These are phyloP conservation scores for Rhodotorula paludigena DNA, from an alignment of 768 basidiomycete genomes.

Conservation along the genomic window DNA sequence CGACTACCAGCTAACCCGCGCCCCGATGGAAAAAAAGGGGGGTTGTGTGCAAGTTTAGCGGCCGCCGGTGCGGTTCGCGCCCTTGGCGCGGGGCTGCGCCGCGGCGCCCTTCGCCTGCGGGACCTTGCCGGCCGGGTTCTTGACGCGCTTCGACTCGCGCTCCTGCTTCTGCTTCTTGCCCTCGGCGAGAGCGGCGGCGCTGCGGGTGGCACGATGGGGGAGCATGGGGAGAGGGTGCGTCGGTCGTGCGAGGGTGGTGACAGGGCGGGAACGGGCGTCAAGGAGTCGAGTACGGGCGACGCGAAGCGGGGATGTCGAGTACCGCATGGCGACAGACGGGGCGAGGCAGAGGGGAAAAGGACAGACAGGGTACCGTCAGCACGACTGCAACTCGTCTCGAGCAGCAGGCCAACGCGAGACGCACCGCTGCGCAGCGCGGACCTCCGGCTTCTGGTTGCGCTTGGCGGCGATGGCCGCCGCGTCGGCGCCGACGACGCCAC, in stretches of 20 bases:
- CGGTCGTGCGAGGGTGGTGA: too few species aligned
- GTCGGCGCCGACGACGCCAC: constrained; percentile 96
- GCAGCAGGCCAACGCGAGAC: constrained; percentile 9
- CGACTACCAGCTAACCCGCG: too few species aligned
- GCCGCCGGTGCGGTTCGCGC: too few species aligned
- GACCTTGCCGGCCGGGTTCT: too few species aligned
- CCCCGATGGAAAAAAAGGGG: too few species aligned
- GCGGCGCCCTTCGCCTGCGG: too few species aligned
- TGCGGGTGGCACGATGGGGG: neutral
- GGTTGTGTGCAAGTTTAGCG: too few species aligned
- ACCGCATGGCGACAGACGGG: neutral
- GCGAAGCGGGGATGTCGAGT: neutral
- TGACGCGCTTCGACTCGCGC: constrained; percentile 28
- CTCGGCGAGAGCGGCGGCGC: constrained; percentile 38
- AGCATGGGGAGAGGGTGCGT: too few species aligned
- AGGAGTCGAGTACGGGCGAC: neutral
- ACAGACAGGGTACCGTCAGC: neutral
- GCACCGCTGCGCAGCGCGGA: constrained; percentile 64
- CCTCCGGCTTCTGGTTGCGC: constrained; percentile 79
- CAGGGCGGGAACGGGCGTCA: neutral
- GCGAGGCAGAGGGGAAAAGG: neutral
- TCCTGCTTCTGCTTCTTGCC: constrained; percentile 44
- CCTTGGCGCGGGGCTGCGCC: too few species aligned
- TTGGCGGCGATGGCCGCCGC: constrained; percentile 82
- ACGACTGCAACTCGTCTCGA: neutral